Evolutionary conservation across 257 asterid genomes (phyloP).

Genomic region (Apocynum venetum): DNA sequence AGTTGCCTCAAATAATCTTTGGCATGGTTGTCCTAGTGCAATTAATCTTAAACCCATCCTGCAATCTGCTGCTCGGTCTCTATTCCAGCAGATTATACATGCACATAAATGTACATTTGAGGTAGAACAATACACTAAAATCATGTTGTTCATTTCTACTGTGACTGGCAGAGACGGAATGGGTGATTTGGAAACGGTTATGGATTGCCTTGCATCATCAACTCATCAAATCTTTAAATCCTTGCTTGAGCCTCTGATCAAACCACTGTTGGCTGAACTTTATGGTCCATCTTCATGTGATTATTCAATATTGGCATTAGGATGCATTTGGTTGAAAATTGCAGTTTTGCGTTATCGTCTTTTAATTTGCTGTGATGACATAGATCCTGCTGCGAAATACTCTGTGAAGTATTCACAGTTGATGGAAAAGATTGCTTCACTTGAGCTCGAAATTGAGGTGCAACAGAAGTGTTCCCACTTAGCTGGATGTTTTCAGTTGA

Average conservation of each 20-base stretch:
- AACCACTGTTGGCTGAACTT: conserved; percentile 62
- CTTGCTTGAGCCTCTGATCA: conserved; percentile 47
- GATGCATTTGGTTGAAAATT: conserved; percentile 54
- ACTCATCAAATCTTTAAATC: conserved; percentile 49
- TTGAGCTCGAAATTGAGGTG: conserved; percentile 79
- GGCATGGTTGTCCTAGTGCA: conserved; percentile 54
- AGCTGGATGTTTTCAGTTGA: conserved; percentile 59
- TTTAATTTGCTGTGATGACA: conserved; percentile 54
- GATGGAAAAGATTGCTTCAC: conserved; percentile 58
- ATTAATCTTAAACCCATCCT: conserved; percentile 38
- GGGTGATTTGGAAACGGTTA: conserved; percentile 32
- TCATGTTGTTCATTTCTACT: conserved; percentile 42
- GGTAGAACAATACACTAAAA: conserved; percentile 42
- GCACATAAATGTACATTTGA: conserved; percentile 68
- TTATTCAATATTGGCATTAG: conserved; percentile 40
- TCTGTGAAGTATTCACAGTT: conserved; percentile 58
- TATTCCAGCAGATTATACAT: conserved; percentile 76
- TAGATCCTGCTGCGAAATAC: conserved; percentile 79
- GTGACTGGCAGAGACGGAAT: conserved; percentile 24
- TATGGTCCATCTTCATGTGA: conserved; percentile 37
- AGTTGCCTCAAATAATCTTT: conserved; percentile 64
- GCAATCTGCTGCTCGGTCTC: conserved; percentile 57
- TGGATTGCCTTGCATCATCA: conserved; percentile 59
- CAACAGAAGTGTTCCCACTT: conserved; percentile 50
- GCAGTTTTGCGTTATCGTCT: conserved; percentile 79